Base-by-base conservation (phyloP, 2,329 filamentous ascomycete genomes). In the Claviceps fusiformis region DNA sequence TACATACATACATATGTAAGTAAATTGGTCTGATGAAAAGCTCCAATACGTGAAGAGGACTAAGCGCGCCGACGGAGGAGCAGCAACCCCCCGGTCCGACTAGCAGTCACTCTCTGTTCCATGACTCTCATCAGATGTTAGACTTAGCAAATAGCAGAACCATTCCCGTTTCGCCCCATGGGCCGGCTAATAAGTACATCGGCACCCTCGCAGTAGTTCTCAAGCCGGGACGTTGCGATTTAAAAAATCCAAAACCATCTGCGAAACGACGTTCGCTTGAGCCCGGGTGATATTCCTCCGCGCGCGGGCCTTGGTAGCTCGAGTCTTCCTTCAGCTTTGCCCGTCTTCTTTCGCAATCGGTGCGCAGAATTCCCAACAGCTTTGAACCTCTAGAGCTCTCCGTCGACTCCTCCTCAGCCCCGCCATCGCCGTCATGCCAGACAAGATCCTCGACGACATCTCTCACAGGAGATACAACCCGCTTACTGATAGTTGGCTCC, bases 401-500 rank as follows among this genome's bases (percentile, higher is more conserved):
- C 41, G 37, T 19, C 41, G 3, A 17, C 8, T 19, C 9, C 24
- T n/a, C 43, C 11, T 11, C 24, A 48, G 19, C 50, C 31, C 17
- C 27, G 17, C 39, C 39, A n/a, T 56, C 57, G 35, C 11, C 29
- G 17, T 52, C 61, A 91, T 90, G 86, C 80, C 82, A 9, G 84
- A 87, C 66, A 78, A 82, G 60, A 83, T 92, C 52, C 83, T 98
- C 52, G 85, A 97, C 75, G 92, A 98, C 70, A 97, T 98, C 65
- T 95, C 93, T 46, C 93, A 98, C 69, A 80, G 93, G 64, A 86
- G 93, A 68, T 97, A 87, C 71, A 98, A 98, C 68, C 88, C 89
- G 54, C 78, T 98, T 59, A 86, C 88, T 61, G 90, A 89, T 58
- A 89, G 86, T 59, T 95, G 91, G 86, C 80, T 98, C 58, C 80